phyloP scores from a whole-genome alignment of 2,329 filamentous ascomycete species.

The Emergomyces orientalis region DNA sequence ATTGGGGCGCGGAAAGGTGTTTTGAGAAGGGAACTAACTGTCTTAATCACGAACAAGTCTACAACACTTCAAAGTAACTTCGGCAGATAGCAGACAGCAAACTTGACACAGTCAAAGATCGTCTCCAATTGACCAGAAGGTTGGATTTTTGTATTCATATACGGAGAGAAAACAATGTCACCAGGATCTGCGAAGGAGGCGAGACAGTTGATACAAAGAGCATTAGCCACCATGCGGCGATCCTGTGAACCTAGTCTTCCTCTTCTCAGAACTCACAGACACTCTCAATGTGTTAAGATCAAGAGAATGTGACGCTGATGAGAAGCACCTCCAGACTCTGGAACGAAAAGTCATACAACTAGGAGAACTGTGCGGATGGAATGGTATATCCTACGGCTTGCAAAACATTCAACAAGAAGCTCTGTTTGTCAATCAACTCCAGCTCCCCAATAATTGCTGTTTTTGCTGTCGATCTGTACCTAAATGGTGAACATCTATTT shows the following conservation, averaged over 20 bases:
- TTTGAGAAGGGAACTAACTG: background rate
- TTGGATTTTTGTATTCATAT: slow-evolving; percentile 4
- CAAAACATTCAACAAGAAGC: background rate
- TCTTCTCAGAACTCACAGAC: slow-evolving; percentile 1
- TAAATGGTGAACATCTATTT: slow-evolving; percentile 6
- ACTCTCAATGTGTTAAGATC: background rate
- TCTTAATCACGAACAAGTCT: background rate
- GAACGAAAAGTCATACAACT: background rate
- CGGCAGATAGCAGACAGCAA: background rate
- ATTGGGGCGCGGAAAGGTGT: background rate
- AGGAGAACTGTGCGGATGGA: background rate
- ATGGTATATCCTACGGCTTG: slow-evolving; percentile 4
- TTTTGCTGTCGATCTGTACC: slow-evolving; percentile 9
- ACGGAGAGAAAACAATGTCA: slow-evolving; percentile 1
- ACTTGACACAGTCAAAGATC: slow-evolving; percentile 3
- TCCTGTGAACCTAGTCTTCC: background rate
- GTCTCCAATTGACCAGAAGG: slow-evolving; percentile 1
- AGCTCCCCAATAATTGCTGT: background rate
- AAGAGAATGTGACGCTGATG: background rate
- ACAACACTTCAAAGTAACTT: background rate
- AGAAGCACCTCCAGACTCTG: background rate
- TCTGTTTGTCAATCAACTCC: slow-evolving; percentile 6
- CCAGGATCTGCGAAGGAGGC: slow-evolving; percentile 6
- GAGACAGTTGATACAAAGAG: slow-evolving; percentile 7
- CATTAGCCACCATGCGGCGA: slow-evolving; percentile 6